Conservation (phyloP, 2,329 filamentous ascomycete species). For the Epichloe gansuensis region DNA sequence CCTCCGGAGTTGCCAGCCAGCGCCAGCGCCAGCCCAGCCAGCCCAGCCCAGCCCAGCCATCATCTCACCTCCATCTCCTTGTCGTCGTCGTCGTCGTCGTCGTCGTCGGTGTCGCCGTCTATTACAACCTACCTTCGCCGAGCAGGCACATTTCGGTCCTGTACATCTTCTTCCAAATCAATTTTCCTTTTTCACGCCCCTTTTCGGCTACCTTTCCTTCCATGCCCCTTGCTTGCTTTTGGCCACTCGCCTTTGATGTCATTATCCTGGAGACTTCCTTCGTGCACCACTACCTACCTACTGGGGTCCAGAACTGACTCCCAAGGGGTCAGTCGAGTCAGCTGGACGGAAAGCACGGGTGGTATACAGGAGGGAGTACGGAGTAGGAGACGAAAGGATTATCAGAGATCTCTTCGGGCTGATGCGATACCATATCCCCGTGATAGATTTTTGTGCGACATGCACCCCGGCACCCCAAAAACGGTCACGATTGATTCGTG, state of each 20-base stretch:
- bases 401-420: background rate
- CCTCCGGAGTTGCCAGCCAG: background rate
- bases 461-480: background rate
- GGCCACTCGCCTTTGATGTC: background rate
- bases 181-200: background rate
- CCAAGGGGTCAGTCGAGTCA: background rate
- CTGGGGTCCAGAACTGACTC: background rate
- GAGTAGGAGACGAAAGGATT: too few species aligned
- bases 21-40: background rate
- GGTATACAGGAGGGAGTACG: background rate
- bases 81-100: background rate
- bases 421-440: background rate
- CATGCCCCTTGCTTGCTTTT: background rate
- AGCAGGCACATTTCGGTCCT: too few species aligned
- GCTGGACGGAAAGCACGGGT: background rate
- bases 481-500: background rate
- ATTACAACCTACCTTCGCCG: background rate
- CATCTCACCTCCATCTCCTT: too few species aligned
- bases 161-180: background rate
- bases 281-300: background rate
- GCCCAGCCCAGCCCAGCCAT: background rate
- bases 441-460: background rate
- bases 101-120: slow-evolving; percentile 1
- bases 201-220: background rate
- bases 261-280: background rate